These are phyloP conservation scores for Iris macrosiphon DNA, from an alignment of 106 monocot species.

Conservation along the genomic window DNA sequence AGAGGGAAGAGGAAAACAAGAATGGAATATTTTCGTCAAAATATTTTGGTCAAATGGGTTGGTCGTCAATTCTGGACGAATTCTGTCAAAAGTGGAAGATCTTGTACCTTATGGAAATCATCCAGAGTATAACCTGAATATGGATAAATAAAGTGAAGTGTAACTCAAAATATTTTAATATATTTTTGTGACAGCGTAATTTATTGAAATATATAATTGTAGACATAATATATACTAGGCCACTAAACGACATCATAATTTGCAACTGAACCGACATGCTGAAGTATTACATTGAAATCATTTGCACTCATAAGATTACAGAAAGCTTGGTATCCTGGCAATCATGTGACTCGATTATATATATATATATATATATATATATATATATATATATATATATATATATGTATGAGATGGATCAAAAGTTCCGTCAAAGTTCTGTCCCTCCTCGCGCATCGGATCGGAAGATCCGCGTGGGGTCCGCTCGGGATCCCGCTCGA, in stretches of 20 bases:
- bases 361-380: background rate
- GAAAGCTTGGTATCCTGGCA: background rate
- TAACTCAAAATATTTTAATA: no score
- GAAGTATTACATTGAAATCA: background rate
- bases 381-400: background rate
- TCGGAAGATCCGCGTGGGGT: background rate
- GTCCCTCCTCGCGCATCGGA: background rate
- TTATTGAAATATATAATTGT: background rate
- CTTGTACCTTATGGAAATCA: no score
- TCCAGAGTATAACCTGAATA: no score
- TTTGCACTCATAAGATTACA: conserved; percentile 1
- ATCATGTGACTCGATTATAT: background rate
- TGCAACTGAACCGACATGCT: background rate
- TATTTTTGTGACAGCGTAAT: background rate
- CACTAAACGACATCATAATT: background rate
- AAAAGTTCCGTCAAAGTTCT: background rate
- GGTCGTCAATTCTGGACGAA: no score
- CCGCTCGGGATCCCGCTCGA: no score
- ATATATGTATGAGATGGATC: background rate
- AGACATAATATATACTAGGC: background rate
- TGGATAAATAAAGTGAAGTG: no score
- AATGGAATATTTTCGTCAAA: no score
- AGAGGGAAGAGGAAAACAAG: no score
- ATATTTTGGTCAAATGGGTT: no score
- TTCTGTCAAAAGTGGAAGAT: no score